These are phyloP conservation scores for Urtica urens DNA, from an alignment of 306 rosid species.

Conservation along the genomic window DNA sequence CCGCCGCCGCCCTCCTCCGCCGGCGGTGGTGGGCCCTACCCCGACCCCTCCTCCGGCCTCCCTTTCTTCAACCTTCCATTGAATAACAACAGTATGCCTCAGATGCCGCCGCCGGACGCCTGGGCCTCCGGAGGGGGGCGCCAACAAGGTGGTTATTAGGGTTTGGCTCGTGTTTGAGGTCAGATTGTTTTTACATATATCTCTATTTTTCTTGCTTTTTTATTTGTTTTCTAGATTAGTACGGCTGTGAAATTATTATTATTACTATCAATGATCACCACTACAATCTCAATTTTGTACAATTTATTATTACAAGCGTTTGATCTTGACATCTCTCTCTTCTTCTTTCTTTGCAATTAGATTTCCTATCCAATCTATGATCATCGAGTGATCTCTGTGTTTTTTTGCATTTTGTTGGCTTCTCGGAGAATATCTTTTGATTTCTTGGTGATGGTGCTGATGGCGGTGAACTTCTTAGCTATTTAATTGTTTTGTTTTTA, in stretches of 20 bases:
- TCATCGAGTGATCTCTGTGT: too few relatives aligned
- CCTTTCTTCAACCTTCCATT: slow-evolving; percentile 78
- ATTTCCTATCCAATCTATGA: too few relatives aligned
- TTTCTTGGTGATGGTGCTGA: too few relatives aligned
- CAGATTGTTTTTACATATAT: slow-evolving; percentile 14
- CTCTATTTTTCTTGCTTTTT: too few relatives aligned
- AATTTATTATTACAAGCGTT: too few relatives aligned
- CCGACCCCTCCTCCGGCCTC: slow-evolving; percentile 59
- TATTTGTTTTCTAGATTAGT: neutral
- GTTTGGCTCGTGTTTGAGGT: slow-evolving; percentile 11
- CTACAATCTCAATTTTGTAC: too few relatives aligned
- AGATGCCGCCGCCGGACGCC: slow-evolving; percentile 51
- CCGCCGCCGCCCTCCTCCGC: slow-evolving; percentile 36
- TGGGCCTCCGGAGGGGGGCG: slow-evolving; percentile 49
- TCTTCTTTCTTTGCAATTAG: too few relatives aligned
- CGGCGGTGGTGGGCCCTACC: slow-evolving; percentile 37
- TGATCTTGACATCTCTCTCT: too few relatives aligned
- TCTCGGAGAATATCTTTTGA: too few relatives aligned
- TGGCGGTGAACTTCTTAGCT: too few relatives aligned
- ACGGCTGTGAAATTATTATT: neutral
- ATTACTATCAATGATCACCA: slow-evolving; percentile 10
- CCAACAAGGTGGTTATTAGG: neutral
- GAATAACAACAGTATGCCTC: slow-evolving; percentile 49
- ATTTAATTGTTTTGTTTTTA: too few relatives aligned
- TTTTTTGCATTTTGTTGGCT: too few relatives aligned